Evolutionary conservation across 2,329 filamentous ascomycete species (phyloP).

Genomic region (Paraphoma sp.): DNA sequence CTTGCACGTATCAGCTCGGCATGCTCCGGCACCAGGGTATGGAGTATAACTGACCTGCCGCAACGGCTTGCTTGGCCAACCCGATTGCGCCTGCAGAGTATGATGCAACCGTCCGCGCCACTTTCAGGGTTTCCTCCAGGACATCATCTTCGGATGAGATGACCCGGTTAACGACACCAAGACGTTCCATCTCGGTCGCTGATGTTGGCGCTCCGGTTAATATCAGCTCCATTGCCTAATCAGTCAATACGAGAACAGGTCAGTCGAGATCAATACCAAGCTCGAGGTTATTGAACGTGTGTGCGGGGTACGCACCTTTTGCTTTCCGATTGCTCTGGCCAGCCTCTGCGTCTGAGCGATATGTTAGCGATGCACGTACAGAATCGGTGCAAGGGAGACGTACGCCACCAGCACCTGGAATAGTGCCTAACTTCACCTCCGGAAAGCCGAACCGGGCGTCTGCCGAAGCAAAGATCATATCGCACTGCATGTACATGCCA

Average conservation of each 20-base stretch:
- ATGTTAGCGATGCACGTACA: neutral
- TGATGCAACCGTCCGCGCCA: conserved; percentile 50
- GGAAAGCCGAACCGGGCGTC: conserved; percentile 91
- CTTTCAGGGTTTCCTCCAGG: conserved; percentile 46
- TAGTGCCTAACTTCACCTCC: conserved; percentile 90
- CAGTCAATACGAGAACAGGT: conserved; percentile 16
- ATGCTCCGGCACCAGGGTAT: conserved; percentile 6
- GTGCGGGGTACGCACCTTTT: conserved; percentile 34
- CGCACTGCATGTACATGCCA: conserved; percentile 47
- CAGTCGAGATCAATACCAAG: conserved; percentile 4
- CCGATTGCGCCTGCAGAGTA: conserved; percentile 51
- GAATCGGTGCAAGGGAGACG: neutral
- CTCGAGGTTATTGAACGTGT: conserved; percentile 10
- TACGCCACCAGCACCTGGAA: conserved; percentile 83
- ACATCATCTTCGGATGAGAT: conserved; percentile 46
- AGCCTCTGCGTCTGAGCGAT: conserved; percentile 71
- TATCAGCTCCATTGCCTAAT: conserved; percentile 54
- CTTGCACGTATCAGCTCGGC: conserved; percentile 35
- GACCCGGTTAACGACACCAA: conserved; percentile 50
- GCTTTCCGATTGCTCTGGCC: conserved; percentile 65
- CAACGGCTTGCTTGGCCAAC: conserved; percentile 54
- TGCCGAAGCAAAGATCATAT: conserved; percentile 87
- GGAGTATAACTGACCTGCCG: conserved; percentile 44
- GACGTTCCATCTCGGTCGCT: conserved; percentile 49
- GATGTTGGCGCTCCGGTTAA: conserved; percentile 49